These are phyloP conservation scores for Davidsoniella neocaledoniae DNA, from an alignment of 2,329 filamentous ascomycete genomes.

Conservation along the genomic window DNA sequence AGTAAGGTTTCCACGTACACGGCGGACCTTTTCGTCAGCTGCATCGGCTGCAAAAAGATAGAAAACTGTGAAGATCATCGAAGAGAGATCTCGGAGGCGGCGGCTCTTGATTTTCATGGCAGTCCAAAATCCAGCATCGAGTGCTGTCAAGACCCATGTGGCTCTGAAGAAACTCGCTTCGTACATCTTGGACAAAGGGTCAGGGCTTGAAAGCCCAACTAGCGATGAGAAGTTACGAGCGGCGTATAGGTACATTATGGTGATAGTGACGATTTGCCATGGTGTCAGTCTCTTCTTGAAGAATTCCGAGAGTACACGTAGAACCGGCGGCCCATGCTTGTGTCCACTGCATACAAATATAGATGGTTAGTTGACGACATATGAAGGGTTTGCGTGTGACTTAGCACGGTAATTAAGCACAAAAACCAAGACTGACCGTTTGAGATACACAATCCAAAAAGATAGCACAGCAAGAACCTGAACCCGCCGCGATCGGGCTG, in stretches of 20 bases:
- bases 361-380: background rate
- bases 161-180: conserved; percentile 83
- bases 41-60: conserved; percentile 87
- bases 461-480: conserved; percentile 83
- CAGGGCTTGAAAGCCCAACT: conserved; percentile 76
- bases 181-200: conserved; percentile 89
- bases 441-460: conserved; percentile 79
- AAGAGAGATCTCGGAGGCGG: conserved; percentile 67
- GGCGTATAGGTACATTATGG: conserved; percentile 80
- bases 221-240: conserved; percentile 88
- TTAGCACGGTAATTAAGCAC: background rate
- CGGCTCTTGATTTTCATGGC: conserved; percentile 77
- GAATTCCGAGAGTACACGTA: conserved; percentile 53
- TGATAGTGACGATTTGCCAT: conserved; percentile 79
- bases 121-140: conserved; percentile 96
- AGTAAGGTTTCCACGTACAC: conserved; percentile 71
- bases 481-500: conserved; percentile 76
- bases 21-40: conserved; percentile 90
- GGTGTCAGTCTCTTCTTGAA: conserved; percentile 58
- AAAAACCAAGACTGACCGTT: conserved; percentile 36
- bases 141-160: conserved; percentile 86
- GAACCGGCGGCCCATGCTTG: conserved; percentile 68
- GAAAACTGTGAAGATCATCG: conserved; percentile 71
- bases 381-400: background rate
- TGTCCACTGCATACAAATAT: conserved; percentile 42